Percentiles rank a stretch among this genome's conserved stretches.
Conservation (phyloP, 2,329 filamentous ascomycete genomes). For the Phyllosticta citribraziliensis region DNA sequence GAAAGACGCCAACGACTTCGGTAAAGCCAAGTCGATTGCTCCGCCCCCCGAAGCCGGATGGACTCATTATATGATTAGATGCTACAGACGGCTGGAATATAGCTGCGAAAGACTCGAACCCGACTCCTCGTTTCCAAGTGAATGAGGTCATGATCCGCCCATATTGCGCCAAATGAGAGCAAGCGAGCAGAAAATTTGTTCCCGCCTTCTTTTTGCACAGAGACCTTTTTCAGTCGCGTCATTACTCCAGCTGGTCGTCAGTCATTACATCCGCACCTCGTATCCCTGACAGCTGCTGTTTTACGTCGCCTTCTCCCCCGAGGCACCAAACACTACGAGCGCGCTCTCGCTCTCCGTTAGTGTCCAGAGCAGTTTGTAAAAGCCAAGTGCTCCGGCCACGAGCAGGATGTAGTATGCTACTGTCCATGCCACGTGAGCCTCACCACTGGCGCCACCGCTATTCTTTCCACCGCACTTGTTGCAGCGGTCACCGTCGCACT, state of each 20-base stretch:
- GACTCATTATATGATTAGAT: not conserved
- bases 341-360: conserved; percentile 57
- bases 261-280: not conserved
- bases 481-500: conserved; percentile 13
- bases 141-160: not conserved
- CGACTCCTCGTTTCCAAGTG: not conserved
- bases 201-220: not conserved
- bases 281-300: not conserved
- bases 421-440: conserved; percentile 52
- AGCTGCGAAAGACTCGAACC: not conserved
- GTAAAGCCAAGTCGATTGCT: no score
- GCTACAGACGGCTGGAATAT: no score
- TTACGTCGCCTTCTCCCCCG: not conserved
- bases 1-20: no score
- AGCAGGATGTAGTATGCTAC: conserved; percentile 70
- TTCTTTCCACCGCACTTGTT: conserved; percentile 10
- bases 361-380: conserved; percentile 60
- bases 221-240: not conserved
- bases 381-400: conserved; percentile 58
- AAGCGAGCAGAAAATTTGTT: not conserved
- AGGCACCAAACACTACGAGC: conserved; percentile 23
- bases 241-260: not conserved
- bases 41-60: not conserved
- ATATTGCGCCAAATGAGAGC: not conserved
- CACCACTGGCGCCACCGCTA: conserved; percentile 20